phyloP scores from a whole-genome alignment of 163 green algal species.

The Scenedesmus sp. region DNA sequence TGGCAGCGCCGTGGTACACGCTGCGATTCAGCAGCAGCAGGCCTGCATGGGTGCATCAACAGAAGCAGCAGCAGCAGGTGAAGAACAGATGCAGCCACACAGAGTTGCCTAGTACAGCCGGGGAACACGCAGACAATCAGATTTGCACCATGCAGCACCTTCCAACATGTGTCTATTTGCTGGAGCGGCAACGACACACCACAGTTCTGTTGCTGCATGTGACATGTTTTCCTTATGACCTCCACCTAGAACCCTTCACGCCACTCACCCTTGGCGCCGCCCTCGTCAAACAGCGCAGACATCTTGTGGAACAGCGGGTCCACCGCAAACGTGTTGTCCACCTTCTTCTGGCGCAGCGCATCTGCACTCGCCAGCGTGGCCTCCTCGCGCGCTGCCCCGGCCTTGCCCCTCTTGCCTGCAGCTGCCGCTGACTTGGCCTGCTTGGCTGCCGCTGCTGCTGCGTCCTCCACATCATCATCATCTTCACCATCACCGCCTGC shows the following conservation, averaged over 20 bases:
- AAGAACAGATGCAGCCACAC: neutral
- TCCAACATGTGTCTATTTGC: neutral
- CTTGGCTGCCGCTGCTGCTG: slow-evolving; percentile 46
- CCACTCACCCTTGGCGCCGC: slow-evolving; percentile 36
- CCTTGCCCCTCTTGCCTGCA: neutral
- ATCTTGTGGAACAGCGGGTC: slow-evolving; percentile 55
- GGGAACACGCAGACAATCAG: too few relatives aligned
- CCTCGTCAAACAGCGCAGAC: slow-evolving; percentile 51
- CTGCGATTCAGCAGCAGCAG: slow-evolving; percentile 53
- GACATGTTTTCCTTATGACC: too few relatives aligned
- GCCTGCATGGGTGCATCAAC: slow-evolving; percentile 7
- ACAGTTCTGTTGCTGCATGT: neutral
- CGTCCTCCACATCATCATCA: slow-evolving; percentile 13
- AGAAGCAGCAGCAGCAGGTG: neutral
- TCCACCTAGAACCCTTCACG: neutral
- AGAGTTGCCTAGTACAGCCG: too few relatives aligned
- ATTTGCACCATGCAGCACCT: too few relatives aligned
- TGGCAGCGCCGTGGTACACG: slow-evolving; percentile 30
- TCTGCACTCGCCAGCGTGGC: slow-evolving; percentile 35
- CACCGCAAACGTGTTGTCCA: slow-evolving; percentile 22
- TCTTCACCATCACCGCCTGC: slow-evolving; percentile 8
- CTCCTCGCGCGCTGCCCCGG: slow-evolving; percentile 20
- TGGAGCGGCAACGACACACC: neutral
- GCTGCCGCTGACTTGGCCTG: slow-evolving; percentile 30
- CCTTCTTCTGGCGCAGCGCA: slow-evolving; percentile 23